Conservation (phyloP, 75 land plant genomes). For the Sequoia sempervirens region DNA sequence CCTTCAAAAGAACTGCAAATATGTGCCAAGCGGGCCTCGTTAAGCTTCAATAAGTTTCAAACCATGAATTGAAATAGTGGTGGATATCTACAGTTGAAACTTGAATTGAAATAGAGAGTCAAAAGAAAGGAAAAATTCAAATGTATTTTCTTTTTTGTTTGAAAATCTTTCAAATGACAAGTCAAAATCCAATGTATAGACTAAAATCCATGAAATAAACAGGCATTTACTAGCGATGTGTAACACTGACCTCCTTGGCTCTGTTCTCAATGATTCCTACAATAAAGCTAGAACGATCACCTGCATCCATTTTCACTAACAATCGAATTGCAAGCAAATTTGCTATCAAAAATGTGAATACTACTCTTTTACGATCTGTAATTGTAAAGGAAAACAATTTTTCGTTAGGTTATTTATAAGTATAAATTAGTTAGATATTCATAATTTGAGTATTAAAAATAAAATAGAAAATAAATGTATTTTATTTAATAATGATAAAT, state of each 20-base stretch:
- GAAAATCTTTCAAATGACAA: not conserved
- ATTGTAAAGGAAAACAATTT: no score
- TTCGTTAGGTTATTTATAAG: no score
- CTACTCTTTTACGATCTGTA: not conserved
- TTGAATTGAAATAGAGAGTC: not conserved
- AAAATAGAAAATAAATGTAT: no score
- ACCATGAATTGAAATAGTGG: not conserved
- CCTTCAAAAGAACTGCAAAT: not conserved
- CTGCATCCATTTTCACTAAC: slow-evolving; percentile 38
- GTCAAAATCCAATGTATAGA: not conserved
- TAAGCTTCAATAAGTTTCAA: not conserved
- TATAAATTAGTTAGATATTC: no score
- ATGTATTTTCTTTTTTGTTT: not conserved
- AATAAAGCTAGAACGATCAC: slow-evolving; percentile 70
- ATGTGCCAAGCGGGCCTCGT: not conserved
- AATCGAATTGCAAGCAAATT: not conserved
- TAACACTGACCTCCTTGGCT: slow-evolving; percentile 77
- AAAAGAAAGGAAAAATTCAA: not conserved
- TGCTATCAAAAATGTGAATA: not conserved
- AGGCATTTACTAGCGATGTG: not conserved
- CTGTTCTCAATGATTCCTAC: slow-evolving; percentile 89
- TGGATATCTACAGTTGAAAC: not conserved
- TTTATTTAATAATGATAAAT: no score
- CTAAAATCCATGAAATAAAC: not conserved
- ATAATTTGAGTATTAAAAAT: no score